phyloP scores from a whole-genome alignment of 2,329 filamentous ascomycete species.

The Xylariomycetidae sp. region DNA sequence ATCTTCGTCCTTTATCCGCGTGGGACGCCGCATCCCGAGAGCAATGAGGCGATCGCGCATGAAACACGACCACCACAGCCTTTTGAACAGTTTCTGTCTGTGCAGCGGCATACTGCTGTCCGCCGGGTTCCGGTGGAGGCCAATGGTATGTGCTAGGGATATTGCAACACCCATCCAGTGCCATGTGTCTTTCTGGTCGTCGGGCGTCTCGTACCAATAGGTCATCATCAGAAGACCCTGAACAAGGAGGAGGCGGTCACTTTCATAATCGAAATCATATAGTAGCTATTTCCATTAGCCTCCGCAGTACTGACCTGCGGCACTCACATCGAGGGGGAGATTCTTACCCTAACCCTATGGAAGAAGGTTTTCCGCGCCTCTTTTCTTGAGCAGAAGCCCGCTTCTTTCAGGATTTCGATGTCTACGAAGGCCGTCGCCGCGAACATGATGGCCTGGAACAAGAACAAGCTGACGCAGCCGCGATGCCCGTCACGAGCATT shows the following conservation, averaged over 20 bases:
- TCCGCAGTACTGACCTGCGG: conserved; percentile 2
- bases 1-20: conserved; percentile 86
- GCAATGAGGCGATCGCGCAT: conserved; percentile 92
- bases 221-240: conserved; percentile 89
- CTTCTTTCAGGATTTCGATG: conserved; percentile 66
- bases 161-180: conserved; percentile 98
- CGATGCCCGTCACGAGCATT: conserved; percentile 61
- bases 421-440: conserved; percentile 84
- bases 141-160: conserved; percentile 87
- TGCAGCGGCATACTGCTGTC: conserved; percentile 68
- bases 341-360: conserved; percentile 72
- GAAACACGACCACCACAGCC: conserved; percentile 97
- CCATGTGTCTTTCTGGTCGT: conserved; percentile 97
- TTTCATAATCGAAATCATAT: conserved; percentile 94
- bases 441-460: conserved; percentile 96
- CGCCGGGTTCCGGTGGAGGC: conserved; percentile 77
- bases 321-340: conserved; percentile 5
- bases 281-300: conserved; percentile 51
- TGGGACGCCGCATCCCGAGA: conserved; percentile 87
- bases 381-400: conserved; percentile 73
- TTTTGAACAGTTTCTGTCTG: conserved; percentile 82
- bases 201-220: conserved; percentile 95
- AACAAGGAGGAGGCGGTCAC: conserved; percentile 80
- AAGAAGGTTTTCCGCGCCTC: conserved; percentile 84
- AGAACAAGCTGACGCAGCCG: conserved; percentile 71